Evolutionary conservation across 2,329 filamentous ascomycete genomes (phyloP).

Genomic region (Achaetomium macrosporum): DNA sequence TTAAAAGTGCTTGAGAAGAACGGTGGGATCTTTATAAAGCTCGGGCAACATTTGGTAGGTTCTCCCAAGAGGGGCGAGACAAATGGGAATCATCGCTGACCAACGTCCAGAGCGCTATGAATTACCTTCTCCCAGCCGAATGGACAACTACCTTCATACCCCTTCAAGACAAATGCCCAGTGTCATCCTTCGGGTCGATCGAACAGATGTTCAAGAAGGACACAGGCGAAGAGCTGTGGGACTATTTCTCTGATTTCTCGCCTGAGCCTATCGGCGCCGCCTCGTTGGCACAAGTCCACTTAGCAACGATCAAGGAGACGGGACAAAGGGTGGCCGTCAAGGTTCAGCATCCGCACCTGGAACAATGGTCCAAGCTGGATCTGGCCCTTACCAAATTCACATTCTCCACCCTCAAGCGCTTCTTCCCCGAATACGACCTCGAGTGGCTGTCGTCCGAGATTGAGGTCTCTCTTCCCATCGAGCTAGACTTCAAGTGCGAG

Average conservation of each 20-base stretch:
- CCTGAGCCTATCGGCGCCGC: slow-evolving; percentile 80
- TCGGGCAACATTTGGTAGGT: slow-evolving; percentile 80
- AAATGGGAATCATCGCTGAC: slow-evolving; percentile 19
- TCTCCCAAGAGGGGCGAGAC: background rate
- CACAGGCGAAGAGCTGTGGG: slow-evolving; percentile 70
- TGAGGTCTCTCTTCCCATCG: slow-evolving; percentile 82
- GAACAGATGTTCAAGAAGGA: slow-evolving; percentile 80
- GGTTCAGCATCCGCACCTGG: slow-evolving; percentile 84
- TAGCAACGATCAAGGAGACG: slow-evolving; percentile 74
- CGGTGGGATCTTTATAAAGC: slow-evolving; percentile 96
- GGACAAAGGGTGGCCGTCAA: slow-evolving; percentile 91
- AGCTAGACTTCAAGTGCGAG: slow-evolving; percentile 84
- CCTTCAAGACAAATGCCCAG: slow-evolving; percentile 89
- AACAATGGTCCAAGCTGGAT: slow-evolving; percentile 86
- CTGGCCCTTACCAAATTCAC: slow-evolving; percentile 81
- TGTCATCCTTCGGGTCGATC: slow-evolving; percentile 83
- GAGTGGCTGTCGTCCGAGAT: slow-evolving; percentile 95
- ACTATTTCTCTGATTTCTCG: slow-evolving; percentile 83
- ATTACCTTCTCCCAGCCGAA: slow-evolving; percentile 82
- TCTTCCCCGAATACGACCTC: slow-evolving; percentile 96
- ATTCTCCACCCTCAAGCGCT: slow-evolving; percentile 81
- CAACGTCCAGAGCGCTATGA: slow-evolving; percentile 72
- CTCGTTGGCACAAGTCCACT: slow-evolving; percentile 89
- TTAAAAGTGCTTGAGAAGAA: slow-evolving; percentile 87
- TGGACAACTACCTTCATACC: slow-evolving; percentile 97